phyloP scores from a whole-genome alignment of 495 filamentous ascomycete genomes.

The Haplographium delicatum region DNA sequence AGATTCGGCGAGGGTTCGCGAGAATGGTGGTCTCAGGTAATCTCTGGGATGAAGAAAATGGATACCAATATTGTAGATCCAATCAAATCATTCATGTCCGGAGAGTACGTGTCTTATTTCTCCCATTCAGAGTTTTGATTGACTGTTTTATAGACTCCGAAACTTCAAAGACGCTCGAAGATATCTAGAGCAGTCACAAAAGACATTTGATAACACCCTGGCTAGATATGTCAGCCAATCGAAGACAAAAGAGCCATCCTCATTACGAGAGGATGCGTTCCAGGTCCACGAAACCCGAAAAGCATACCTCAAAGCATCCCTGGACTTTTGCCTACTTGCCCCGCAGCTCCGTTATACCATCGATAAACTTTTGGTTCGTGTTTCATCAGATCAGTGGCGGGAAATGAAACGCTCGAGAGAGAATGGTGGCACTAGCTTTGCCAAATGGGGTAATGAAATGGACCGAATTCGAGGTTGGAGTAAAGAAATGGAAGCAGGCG shows the following conservation, averaged over 20 bases:
- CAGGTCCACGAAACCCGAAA: slow-evolving; percentile 91
- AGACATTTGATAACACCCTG: slow-evolving; percentile 71
- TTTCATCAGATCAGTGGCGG: slow-evolving; percentile 81
- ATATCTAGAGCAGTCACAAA: slow-evolving; percentile 72
- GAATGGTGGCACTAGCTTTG: slow-evolving; percentile 48
- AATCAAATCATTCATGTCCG: slow-evolving; percentile 65
- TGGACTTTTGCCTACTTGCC: slow-evolving; percentile 87
- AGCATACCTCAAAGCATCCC: slow-evolving; percentile 81
- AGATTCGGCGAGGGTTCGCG: slow-evolving; percentile 76
- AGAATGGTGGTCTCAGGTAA: slow-evolving; percentile 78
- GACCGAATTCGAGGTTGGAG: slow-evolving; percentile 88
- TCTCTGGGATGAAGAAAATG: slow-evolving; percentile 65
- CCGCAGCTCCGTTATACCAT: slow-evolving; percentile 76
- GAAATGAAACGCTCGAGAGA: slow-evolving; percentile 69
- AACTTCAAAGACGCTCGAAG: slow-evolving; percentile 66
- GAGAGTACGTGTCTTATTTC: slow-evolving; percentile 42
- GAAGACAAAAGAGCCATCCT: slow-evolving; percentile 89
- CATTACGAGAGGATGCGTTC: slow-evolving; percentile 90
- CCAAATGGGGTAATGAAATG: slow-evolving; percentile 68
- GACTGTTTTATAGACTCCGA: slow-evolving; percentile 30
- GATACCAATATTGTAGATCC: slow-evolving; percentile 76
- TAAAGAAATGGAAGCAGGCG: slow-evolving; percentile 82
- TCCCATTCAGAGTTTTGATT: slow-evolving; percentile 1
- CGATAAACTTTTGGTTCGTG: slow-evolving; percentile 76
- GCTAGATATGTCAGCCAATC: slow-evolving; percentile 76